These are phyloP conservation scores for Boletellus emodensis DNA, from an alignment of 768 basidiomycete genomes.

Conservation along the genomic window DNA sequence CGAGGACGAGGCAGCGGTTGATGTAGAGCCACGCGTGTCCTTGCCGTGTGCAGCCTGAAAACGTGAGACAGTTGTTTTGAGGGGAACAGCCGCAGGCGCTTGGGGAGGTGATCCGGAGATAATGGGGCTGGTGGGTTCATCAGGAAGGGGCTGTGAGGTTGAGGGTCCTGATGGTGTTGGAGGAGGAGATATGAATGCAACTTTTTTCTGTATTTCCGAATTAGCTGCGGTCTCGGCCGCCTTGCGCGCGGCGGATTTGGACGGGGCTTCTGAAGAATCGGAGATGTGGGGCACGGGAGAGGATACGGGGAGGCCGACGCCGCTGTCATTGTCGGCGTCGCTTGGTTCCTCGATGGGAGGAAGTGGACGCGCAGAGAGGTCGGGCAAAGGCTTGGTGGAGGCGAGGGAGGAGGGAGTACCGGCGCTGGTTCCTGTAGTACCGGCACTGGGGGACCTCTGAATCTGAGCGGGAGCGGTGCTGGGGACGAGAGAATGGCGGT, in stretches of 20 bases:
- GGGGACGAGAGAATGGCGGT: constrained; percentile 16
- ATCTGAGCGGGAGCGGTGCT: constrained; percentile 18
- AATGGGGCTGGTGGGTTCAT: constrained; percentile 37
- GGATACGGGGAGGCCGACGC: constrained; percentile 35
- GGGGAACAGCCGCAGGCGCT: constrained; percentile 28
- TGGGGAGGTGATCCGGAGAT: constrained; percentile 30
- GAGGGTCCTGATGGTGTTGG: constrained; percentile 56
- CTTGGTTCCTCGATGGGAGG: constrained; percentile 44
- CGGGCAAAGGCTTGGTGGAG: constrained; percentile 70
- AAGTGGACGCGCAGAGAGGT: constrained; percentile 49
- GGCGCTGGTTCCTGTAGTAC: constrained; percentile 32
- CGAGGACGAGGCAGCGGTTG: constrained; percentile 57
- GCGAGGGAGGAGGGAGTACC: constrained; percentile 44
- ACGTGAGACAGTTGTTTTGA: constrained; percentile 71
- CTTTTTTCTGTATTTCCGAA: constrained; percentile 72
- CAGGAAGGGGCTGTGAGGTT: constrained; percentile 49
- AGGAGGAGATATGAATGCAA: constrained; percentile 81
- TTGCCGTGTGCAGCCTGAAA: constrained; percentile 73
- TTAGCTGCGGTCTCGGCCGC: constrained; percentile 30
- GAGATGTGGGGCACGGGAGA: constrained; percentile 24
- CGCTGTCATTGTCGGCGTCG: constrained; percentile 33
- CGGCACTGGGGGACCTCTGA: constrained; percentile 26
- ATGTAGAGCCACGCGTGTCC: constrained; percentile 61
- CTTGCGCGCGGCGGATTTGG: constrained; percentile 35
- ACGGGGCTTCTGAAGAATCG: constrained; percentile 22